Conservation (phyloP, 192 early-diverging fungal species). For the Pecoramyces ruminantium region DNA sequence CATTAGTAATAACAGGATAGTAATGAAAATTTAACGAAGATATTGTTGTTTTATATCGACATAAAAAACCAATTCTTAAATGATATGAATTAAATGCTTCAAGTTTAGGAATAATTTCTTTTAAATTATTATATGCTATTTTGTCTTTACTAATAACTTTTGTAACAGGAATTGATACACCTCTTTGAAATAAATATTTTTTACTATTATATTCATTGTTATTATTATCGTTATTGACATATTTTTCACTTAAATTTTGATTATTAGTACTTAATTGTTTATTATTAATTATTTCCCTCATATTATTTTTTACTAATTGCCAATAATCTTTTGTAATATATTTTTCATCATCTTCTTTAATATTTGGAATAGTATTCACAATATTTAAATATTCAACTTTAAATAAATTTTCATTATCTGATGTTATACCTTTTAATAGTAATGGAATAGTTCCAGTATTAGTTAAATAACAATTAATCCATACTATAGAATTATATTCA, state of each 20-base stretch:
- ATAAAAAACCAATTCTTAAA: constrained; percentile 25
- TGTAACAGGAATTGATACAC: background rate
- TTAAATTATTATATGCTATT: background rate
- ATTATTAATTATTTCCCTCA: background rate
- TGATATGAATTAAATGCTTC: constrained; percentile 35
- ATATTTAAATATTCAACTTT: background rate
- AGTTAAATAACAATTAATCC: background rate
- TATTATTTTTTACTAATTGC: background rate
- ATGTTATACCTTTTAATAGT: background rate
- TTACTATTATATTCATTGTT: background rate
- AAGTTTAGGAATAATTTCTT: constrained; percentile 17
- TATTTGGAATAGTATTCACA: background rate
- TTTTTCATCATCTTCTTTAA: background rate
- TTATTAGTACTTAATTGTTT: background rate
- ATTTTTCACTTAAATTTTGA: no score
- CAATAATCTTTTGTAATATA: background rate
- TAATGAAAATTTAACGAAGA: constrained; percentile 25
- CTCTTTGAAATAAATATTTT: background rate
- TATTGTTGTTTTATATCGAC: constrained; percentile 21
- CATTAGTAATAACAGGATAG: constrained; percentile 21
- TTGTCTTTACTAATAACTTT: background rate
- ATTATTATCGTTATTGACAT: background rate
- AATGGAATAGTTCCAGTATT: background rate
- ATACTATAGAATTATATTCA: background rate
- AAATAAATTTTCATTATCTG: background rate